Percentiles rank a stretch among this genome's conserved stretches.
phyloP scores from a whole-genome alignment of 2,329 filamentous ascomycete species.

The Endocalyx cinctus region DNA sequence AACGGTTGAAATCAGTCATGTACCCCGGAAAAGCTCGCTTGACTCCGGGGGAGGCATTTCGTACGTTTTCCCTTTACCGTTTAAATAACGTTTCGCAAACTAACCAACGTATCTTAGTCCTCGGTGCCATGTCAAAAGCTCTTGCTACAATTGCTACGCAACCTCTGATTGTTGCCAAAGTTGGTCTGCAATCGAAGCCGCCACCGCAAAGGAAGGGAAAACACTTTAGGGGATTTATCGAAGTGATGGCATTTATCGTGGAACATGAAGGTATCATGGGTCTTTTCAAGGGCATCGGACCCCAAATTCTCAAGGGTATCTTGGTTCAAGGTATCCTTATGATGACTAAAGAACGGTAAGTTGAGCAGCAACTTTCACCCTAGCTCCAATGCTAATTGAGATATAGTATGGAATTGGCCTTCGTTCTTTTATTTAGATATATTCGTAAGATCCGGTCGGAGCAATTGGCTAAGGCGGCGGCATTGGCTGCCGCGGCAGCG shows the following conservation, averaged over 20 bases:
- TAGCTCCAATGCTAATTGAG: conserved; percentile 7
- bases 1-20: conserved; percentile 72
- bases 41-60: conserved; percentile 81
- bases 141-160: conserved; percentile 90
- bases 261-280: conserved; percentile 76
- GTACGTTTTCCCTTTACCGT: conserved; percentile 50
- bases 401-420: conserved; percentile 76
- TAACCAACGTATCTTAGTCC: conserved; percentile 48
- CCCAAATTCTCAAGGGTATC: conserved; percentile 88
- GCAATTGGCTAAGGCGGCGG: conserved; percentile 63
- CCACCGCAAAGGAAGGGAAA: conserved; percentile 80
- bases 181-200: conserved; percentile 89
- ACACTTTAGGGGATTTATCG: conserved; percentile 86
- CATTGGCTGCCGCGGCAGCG: conserved; percentile 46
- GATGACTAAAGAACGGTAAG: conserved; percentile 99
- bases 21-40: conserved; percentile 75
- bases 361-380: conserved; percentile 19
- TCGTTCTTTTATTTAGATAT: conserved; percentile 81
- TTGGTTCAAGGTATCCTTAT: conserved; percentile 93
- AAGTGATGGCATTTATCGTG: conserved; percentile 93
- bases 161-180: conserved; percentile 95
- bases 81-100: conserved; percentile 1
- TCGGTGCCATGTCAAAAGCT: conserved; percentile 89
- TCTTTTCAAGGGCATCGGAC: conserved; percentile 96
- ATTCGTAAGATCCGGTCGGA: conserved; percentile 65